Base-by-base conservation (phyloP, 2,329 filamentous ascomycete species). In the Penicillium sp. region DNA sequence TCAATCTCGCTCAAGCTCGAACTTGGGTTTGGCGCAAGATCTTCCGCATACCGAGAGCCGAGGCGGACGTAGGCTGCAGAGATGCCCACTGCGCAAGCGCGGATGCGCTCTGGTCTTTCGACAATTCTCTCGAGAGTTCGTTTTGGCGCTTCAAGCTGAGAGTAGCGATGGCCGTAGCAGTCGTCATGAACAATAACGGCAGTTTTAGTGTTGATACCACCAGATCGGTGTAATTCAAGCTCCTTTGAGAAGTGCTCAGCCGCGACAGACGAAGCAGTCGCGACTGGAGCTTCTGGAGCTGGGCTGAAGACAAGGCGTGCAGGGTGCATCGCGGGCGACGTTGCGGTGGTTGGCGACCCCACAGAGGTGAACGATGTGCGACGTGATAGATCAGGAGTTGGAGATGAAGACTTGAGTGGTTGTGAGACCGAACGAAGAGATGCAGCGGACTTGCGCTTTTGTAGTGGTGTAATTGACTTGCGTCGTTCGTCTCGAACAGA, bases 151-250 rank as follows among this genome's bases (percentile, higher is more conserved):
- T 65, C 89, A 87, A 4, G 91, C 43, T 94, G 84, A 11, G 92
- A 90, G 73, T 87, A 99, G 22, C 92, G 87, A 76, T 99, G 94
- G 24, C 93, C 92, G 71, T 97, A 99, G 74, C 93, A 96, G 51
- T 89, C 87, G 76, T 99, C 94, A 67, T 97, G 92, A 2, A 99
- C 78, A 31, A 99, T 82, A 45, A 97, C 92, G 5, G 95, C 76
- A 0, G 91, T 91, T 58, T 92, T 79, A 3, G 81, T 73, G 13
- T 69, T 60, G 7, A 74, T 58, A 53, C 74, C 68, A 14, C 66
- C 66, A 13, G 71, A 72, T 55, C 87, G 82, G 66, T 90, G 87
- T 7, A 81, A 73, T 16, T 83, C 79, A 32, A 95, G 73, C 70
- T 96, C 90, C 58, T 81, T 83, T 59, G 80, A 78, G 68, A 96